Percentiles rank a stretch among this genome's conserved stretches.
phyloP scores from a whole-genome alignment of 768 basidiomycete species.

The Phlebiopsis gigantea region DNA sequence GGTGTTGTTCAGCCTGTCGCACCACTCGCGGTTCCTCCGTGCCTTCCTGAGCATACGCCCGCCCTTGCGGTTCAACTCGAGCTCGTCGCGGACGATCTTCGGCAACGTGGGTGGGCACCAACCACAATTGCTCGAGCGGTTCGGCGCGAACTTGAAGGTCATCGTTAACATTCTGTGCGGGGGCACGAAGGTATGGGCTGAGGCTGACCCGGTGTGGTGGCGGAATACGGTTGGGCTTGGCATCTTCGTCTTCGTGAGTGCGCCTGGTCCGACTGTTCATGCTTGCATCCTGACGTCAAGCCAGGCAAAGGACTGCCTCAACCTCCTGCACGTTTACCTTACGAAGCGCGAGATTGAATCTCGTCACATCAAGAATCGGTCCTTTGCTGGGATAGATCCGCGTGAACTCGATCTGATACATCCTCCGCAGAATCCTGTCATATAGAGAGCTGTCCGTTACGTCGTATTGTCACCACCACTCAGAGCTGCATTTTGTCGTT shows the following conservation, averaged over 20 bases:
- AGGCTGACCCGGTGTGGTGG: constrained; percentile 78
- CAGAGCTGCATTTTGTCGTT: not conserved
- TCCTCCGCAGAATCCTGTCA: not conserved
- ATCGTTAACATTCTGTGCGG: constrained; percentile 46
- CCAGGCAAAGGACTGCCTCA: constrained; percentile 63
- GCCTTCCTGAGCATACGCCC: constrained; percentile 28
- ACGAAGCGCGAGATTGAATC: constrained; percentile 68
- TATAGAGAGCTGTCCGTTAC: not conserved
- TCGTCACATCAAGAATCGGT: constrained; percentile 59
- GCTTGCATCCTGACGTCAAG: not conserved
- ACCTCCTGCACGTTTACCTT: constrained; percentile 64
- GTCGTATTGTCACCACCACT: constrained; percentile 1
- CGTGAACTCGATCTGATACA: constrained; percentile 57
- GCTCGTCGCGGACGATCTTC: not conserved
- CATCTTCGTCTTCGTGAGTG: constrained; percentile 56
- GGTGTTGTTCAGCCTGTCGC: constrained; percentile 51
- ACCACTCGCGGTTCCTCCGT: constrained; percentile 31
- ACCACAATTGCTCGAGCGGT: not conserved
- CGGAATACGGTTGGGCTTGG: constrained; percentile 66
- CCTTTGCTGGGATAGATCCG: constrained; percentile 71
- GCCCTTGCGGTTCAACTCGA: constrained; percentile 2
- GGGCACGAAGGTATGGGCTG: constrained; percentile 57
- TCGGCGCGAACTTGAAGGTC: constrained; percentile 27
- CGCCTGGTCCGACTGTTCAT: not conserved
- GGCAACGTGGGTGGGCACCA: not conserved